Percentiles rank a stretch among this genome's conserved stretches.
These are phyloP conservation scores for Penicillium sumatraense DNA, from an alignment of 2,329 filamentous ascomycete species.

Conservation along the genomic window DNA sequence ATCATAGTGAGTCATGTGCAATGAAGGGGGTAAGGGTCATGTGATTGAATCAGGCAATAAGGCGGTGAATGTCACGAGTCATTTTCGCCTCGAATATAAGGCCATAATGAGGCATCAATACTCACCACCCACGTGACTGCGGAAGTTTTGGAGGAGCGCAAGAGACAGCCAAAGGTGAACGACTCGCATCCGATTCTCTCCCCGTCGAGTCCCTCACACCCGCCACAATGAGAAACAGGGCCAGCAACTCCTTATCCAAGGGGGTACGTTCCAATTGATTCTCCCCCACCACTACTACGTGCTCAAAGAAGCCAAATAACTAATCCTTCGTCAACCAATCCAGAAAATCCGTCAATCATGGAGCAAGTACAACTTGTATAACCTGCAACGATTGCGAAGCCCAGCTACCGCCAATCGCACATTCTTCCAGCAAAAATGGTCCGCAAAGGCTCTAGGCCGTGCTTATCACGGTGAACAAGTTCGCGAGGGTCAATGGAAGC, in stretches of 20 bases:
- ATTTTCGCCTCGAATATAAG: too few species aligned
- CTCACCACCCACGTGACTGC: constrained; percentile 35
- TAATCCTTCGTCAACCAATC: too few species aligned
- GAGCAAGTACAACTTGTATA: constrained; percentile 98
- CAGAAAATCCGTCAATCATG: constrained; percentile 95
- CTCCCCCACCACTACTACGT: constrained; percentile 8
- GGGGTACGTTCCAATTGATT: constrained; percentile 36
- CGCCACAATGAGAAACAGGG: constrained; percentile 51
- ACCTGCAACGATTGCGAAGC: constrained; percentile 64
- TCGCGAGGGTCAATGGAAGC: constrained; percentile 88
- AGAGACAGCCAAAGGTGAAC: constrained; percentile 13
- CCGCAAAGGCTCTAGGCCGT: constrained; percentile 79
- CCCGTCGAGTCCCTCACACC: constrained; percentile 19
- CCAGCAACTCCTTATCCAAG: constrained; percentile 46
- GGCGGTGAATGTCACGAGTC: too few species aligned
- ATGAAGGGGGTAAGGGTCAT: too few species aligned
- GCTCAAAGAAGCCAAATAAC: too few species aligned
- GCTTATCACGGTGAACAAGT: constrained; percentile 96
- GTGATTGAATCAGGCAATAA: too few species aligned
- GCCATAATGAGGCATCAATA: too few species aligned
- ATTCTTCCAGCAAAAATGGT: constrained; percentile 99
- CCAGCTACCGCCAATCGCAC: constrained; percentile 60
- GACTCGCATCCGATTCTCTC: constrained; percentile 11
- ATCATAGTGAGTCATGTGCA: too few species aligned
- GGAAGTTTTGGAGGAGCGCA: constrained; percentile 38